Evolutionary conservation across 495 filamentous ascomycete genomes (phyloP), one percentile per base, ranked within the genome.

Genomic region (Chaetomium cochliodes): DNA sequence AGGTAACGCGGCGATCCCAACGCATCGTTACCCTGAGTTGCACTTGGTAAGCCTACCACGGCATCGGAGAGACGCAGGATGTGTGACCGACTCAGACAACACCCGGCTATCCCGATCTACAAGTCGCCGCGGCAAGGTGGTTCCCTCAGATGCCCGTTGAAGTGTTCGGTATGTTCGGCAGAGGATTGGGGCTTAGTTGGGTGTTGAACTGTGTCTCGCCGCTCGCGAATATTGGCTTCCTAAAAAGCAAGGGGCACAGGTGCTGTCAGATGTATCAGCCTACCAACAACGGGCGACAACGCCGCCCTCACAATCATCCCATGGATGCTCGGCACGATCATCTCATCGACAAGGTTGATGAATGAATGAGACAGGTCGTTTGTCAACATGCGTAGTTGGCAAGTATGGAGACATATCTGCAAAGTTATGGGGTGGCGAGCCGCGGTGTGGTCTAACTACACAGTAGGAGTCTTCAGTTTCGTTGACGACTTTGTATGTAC

Each of bases 51-150:
- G 5, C 13, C 23, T 33, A 12, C 42, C 57, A 59, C 57, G 42
- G 26, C 39, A 20, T 47, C 57, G 39, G 57, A 28, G 55, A 28
- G 20, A 49, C 30, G 44, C 25, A 47, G 23, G 41, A 42, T 30
- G 41, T 59, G n/a, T 26, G 41, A 47, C 57, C 41, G 25, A 59
- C 15, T 22, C 25, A 23, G 25, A 16, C 23, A 28, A 26, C 44
- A 44, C 26, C 16, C 58, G 9, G 58, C 13, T 44, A 60, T 50
- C 39, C 25, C 58, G 58, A 59, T 49, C 58, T 60, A 23, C n/a
- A 18, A 50, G 26, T 49, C 16, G 37, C 58, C 2, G 18, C 12
- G 7, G 18, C 44, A 37, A 46, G 37, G 26, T 28, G 26, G 18
- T 16, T 49, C 25, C 26, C 22, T n/a, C 8, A n/a, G 18, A 12